Conservation (phyloP, 352 stramenopile genomes). For the Phytopythium kandeliae region DNA sequence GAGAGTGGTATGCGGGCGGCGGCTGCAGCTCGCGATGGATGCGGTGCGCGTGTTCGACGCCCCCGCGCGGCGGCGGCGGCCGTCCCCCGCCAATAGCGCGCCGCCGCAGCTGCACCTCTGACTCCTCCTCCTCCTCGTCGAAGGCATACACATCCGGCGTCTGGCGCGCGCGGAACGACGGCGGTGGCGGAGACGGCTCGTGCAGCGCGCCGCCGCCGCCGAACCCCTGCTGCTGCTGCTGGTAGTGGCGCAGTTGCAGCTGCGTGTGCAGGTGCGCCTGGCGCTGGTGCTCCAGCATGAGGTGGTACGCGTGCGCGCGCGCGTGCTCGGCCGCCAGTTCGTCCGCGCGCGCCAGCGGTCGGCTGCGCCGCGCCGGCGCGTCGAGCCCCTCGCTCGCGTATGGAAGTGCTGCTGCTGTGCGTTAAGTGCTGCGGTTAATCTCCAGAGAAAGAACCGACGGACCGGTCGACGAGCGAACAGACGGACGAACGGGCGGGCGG, state of each 20-base stretch:
- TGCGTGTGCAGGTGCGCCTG: conserved; percentile 21
- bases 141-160: no score
- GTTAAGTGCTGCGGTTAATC: no score
- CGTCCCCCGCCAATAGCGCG: neutral
- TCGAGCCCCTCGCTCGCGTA: neutral
- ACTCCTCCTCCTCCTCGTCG: no score
- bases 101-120: neutral
- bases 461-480: no score
- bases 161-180: neutral
- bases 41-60: conserved; percentile 15
- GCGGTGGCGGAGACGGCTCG: conserved; percentile 20
- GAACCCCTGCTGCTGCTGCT: conserved; percentile 20
- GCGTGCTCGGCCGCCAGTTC: conserved; percentile 3
- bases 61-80: conserved; percentile 1
- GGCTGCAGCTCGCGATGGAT: conserved; percentile 35
- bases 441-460: no score
- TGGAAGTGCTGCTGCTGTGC: neutral
- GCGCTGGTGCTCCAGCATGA: conserved; percentile 23
- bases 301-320: conserved; percentile 12
- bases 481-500: neutral
- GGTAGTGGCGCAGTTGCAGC: conserved; percentile 28
- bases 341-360: neutral
- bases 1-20: neutral
- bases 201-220: neutral
- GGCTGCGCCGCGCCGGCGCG: no score